Base-by-base conservation (phyloP, 495 filamentous ascomycete genomes). In the Cenococcum geophilum region DNA sequence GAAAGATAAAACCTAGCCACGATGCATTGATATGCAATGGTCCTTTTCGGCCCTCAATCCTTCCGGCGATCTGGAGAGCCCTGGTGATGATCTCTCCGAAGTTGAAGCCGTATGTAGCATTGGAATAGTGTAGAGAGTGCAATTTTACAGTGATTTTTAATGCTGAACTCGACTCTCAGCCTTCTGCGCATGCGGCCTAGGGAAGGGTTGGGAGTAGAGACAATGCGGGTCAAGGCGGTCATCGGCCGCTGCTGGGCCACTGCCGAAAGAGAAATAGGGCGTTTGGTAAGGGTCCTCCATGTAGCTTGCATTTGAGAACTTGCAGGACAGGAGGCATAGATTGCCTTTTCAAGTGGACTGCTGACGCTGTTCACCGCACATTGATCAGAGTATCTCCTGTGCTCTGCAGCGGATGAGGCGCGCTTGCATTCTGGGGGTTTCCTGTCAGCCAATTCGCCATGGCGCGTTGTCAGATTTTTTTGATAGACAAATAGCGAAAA, bases 361-460 rank as follows among this genome's bases (percentile, higher is more conserved):
- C 25, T 14, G 21, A 23, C 22, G 49, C 9, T 25, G 10, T 32
- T 23, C 49, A 52, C 20, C 14, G 20, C 49, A 25, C 49, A 25
- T 32, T 23, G 49, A 27, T 32, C 49, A 27, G 21, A 52, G 10
- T 49, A 49, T 22, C 45, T 25, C 49, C 49, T 27, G 49, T 52
- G 49, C 49, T 22, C 49, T 52, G 49, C 49, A 52, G 49, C 49
- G 49, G 49, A 25, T 52, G 49, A 52, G 49, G 49, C 49, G 49
- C 25, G 49, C 11, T 45, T 52, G 23, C 10, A 27, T 52, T 23
- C 49, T 52, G 49, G 49, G 27, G 49, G 49, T 25, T 52, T 52
- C 10, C 21, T 23, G 21, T 52, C 48, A 32, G 49, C 49, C 18
- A 23, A 45, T 14, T 45, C 40, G 40, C 40, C 14, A 45, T 45